phyloP scores from a whole-genome alignment of 2,329 filamentous ascomycete genomes.

The Neospermospora avenae region DNA sequence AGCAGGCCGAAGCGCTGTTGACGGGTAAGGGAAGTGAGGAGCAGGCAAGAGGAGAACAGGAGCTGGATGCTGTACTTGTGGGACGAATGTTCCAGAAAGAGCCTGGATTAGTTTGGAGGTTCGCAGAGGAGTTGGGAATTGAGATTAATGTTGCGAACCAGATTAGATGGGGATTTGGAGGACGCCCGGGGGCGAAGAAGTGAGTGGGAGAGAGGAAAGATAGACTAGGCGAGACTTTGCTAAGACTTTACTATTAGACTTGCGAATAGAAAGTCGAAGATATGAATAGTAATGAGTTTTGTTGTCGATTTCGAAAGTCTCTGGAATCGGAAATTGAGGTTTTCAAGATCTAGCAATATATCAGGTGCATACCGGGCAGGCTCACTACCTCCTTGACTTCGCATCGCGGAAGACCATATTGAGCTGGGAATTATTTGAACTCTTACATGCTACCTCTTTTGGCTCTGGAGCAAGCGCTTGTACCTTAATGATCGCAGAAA shows the following conservation, averaged over 20 bases:
- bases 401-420: too few relatives aligned
- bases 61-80: constrained; percentile 47
- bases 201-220: neutral
- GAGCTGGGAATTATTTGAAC: too few relatives aligned
- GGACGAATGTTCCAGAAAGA: constrained; percentile 58
- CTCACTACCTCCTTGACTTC: too few relatives aligned
- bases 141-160: constrained; percentile 48
- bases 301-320: too few relatives aligned
- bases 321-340: too few relatives aligned
- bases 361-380: too few relatives aligned
- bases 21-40: constrained; percentile 45
- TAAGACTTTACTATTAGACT: neutral
- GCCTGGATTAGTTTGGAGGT: constrained; percentile 52
- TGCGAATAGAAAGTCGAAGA: too few relatives aligned
- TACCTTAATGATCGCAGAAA: too few relatives aligned
- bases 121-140: constrained; percentile 51
- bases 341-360: too few relatives aligned
- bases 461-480: too few relatives aligned
- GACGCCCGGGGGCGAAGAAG: constrained; percentile 32
- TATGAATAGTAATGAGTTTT: neutral
- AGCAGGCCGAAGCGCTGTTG: constrained; percentile 48
- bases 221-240: neutral
- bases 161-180: constrained; percentile 54
- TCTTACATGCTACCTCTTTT: too few relatives aligned
- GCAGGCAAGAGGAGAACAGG: constrained; percentile 39